These are phyloP conservation scores for Prunus armeniaca DNA, from an alignment of 306 rosid genomes.

Conservation along the genomic window DNA sequence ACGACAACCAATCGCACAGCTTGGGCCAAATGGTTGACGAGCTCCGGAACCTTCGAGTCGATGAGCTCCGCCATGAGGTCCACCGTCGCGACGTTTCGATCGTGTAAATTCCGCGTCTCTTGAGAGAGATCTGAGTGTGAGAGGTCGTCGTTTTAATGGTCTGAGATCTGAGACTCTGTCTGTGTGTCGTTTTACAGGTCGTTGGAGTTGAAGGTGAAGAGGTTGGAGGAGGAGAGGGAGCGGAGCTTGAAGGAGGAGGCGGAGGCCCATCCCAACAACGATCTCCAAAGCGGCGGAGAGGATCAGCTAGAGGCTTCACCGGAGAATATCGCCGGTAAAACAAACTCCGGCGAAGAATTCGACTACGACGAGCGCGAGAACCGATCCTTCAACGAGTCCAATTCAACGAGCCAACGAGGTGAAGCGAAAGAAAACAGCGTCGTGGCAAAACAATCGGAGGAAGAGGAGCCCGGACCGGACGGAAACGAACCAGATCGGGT, in stretches of 20 bases:
- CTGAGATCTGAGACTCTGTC: conserved; percentile 13
- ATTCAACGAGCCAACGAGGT: conserved; percentile 45
- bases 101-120: conserved; percentile 34
- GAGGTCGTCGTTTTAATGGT: conserved; percentile 12
- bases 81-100: conserved; percentile 46
- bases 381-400: conserved; percentile 55
- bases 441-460: conserved; percentile 1
- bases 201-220: conserved; percentile 56
- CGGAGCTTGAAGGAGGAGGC: conserved; percentile 19
- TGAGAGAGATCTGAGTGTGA: conserved; percentile 31
- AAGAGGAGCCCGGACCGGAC: conserved; percentile 19
- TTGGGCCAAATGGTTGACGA: conserved; percentile 27
- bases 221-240: conserved; percentile 46
- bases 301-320: neutral
- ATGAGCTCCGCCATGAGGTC: conserved; percentile 55
- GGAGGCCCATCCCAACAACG: conserved; percentile 6
- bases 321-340: conserved; percentile 18
- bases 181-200: conserved; percentile 40
- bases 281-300: conserved; percentile 14
- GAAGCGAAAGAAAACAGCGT: conserved; percentile 25
- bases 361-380: conserved; percentile 36
- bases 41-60: conserved; percentile 43
- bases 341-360: conserved; percentile 23
- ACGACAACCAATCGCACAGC: conserved; percentile 18
- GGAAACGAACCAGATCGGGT: conserved; percentile 24